Percentiles rank a stretch among this genome's conserved stretches.
phyloP scores from a whole-genome alignment of 768 basidiomycete genomes.

The Lanmaoa pseudosensibilis region DNA sequence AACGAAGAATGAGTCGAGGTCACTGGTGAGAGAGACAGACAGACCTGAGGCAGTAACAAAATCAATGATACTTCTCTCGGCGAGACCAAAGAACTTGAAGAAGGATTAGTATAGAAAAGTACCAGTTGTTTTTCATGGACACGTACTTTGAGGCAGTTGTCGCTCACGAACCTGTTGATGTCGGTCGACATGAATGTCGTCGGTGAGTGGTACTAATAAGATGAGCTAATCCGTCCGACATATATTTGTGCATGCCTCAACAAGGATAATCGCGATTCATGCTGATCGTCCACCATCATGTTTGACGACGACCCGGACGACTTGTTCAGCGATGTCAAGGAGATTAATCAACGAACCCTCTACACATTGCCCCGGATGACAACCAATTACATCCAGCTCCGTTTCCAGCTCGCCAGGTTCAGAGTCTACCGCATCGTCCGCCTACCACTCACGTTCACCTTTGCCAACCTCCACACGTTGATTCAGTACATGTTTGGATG shows the following conservation, averaged over 20 bases:
- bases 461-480: slow-evolving; percentile 31
- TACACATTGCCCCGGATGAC: slow-evolving; percentile 18
- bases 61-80: slow-evolving; percentile 82
- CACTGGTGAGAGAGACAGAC: slow-evolving; percentile 10
- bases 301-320: slow-evolving; percentile 3
- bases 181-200: slow-evolving; percentile 53
- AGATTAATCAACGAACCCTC: too few species aligned
- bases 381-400: slow-evolving; percentile 26
- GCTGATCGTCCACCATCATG: slow-evolving; percentile 2
- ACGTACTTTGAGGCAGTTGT: slow-evolving; percentile 69
- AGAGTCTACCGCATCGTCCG: slow-evolving; percentile 26
- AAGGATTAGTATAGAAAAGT: neutral
- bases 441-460: slow-evolving; percentile 30
- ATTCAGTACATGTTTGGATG: slow-evolving; percentile 36
- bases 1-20: neutral
- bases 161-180: slow-evolving; percentile 72
- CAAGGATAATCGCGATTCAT: neutral
- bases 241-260: neutral
- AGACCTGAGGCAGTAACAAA: slow-evolving; percentile 84
- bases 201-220: neutral
- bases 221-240: neutral
- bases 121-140: neutral
- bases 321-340: neutral
- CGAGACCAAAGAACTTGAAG: slow-evolving; percentile 74
- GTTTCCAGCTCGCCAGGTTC: slow-evolving; percentile 32